Percentiles rank a stretch among this genome's conserved stretches.
Conservation (phyloP, 352 stramenopile species). For the Thalassiosira mediterranea region DNA sequence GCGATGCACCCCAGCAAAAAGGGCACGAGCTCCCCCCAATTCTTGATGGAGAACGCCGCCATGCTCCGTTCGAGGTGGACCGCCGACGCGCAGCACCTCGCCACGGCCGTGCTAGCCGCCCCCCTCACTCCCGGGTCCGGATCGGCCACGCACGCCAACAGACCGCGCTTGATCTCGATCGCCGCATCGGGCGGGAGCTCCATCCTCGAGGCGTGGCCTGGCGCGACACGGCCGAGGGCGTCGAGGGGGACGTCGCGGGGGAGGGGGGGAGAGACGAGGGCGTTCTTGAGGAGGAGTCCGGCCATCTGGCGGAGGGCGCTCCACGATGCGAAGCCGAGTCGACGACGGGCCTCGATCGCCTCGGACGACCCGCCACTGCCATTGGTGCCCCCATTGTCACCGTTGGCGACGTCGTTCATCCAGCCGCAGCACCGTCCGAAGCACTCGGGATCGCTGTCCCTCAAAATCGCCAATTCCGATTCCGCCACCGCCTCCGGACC, state of each 20-base stretch:
- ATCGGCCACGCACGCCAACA: conserved; percentile 63
- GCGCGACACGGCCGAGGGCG: conserved; percentile 2
- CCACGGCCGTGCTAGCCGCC: conserved; percentile 68
- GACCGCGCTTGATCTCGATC: conserved; percentile 62
- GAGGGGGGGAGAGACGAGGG: conserved; percentile 60
- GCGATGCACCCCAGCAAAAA: conserved; percentile 63
- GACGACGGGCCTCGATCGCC: conserved; percentile 29
- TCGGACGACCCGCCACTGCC: conserved; percentile 15
- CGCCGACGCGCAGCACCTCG: conserved; percentile 51
- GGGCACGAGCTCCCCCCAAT: conserved; percentile 63
- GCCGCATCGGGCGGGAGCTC: conserved; percentile 27
- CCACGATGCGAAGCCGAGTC: conserved; percentile 51
- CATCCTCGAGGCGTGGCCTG: conserved; percentile 6
- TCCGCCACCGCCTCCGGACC: conserved; percentile 31
- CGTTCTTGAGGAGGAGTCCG: conserved; percentile 80
- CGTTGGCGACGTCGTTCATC: conserved; percentile 36
- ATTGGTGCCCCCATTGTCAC: conserved; percentile 41
- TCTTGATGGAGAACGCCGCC: conserved; percentile 18
- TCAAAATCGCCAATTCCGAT: conserved; percentile 41
- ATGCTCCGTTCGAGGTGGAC: conserved; percentile 40
- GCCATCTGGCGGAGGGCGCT: conserved; percentile 78
- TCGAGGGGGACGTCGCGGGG: conserved; percentile 14
- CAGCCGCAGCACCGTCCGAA: conserved; percentile 45
- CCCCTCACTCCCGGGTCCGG: conserved; percentile 31
- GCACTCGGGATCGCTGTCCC: conserved; percentile 32